Percentiles rank a stretch among this genome's conserved stretches.
These are phyloP conservation scores for Aspergillus japonicus DNA, from an alignment of 2,329 filamentous ascomycete species.

Conservation along the genomic window DNA sequence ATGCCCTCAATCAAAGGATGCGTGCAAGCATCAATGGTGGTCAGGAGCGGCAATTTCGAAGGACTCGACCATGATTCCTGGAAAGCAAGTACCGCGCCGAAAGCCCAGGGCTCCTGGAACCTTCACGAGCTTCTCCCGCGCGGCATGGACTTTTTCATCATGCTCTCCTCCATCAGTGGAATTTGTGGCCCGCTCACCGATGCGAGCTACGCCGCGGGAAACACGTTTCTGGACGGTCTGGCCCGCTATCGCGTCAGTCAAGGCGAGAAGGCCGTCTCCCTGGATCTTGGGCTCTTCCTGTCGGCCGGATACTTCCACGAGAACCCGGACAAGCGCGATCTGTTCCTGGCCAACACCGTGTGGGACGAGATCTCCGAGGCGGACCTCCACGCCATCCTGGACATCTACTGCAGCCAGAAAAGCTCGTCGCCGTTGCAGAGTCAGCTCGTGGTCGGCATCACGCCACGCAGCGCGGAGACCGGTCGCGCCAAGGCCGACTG, in stretches of 20 bases:
- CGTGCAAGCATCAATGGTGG: conserved; percentile 11
- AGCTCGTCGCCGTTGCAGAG: background rate
- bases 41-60: conserved; percentile 31
- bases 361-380: conserved; percentile 17
- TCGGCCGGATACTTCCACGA: conserved; percentile 26
- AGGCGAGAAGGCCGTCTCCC: conserved; percentile 13
- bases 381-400: conserved; percentile 19
- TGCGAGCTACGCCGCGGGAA: conserved; percentile 42
- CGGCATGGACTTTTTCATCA: conserved; percentile 42
- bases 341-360: background rate
- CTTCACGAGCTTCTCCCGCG: conserved; percentile 27
- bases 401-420: conserved; percentile 11
- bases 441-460: conserved; percentile 10
- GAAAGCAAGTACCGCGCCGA: background rate
- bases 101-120: conserved; percentile 31
- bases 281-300: conserved; percentile 26
- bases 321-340: conserved; percentile 7
- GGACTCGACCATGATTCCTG: conserved; percentile 18
- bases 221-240: conserved; percentile 36
- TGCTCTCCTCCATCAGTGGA: conserved; percentile 39
- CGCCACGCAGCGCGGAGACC: background rate
- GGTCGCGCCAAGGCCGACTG: conserved; percentile 6
- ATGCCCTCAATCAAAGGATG: conserved; percentile 15
- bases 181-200: conserved; percentile 45
- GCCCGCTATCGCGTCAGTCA: conserved; percentile 24